These are phyloP conservation scores for Scedosporium boydii DNA, from an alignment of 2,329 filamentous ascomycete species.

Conservation along the genomic window DNA sequence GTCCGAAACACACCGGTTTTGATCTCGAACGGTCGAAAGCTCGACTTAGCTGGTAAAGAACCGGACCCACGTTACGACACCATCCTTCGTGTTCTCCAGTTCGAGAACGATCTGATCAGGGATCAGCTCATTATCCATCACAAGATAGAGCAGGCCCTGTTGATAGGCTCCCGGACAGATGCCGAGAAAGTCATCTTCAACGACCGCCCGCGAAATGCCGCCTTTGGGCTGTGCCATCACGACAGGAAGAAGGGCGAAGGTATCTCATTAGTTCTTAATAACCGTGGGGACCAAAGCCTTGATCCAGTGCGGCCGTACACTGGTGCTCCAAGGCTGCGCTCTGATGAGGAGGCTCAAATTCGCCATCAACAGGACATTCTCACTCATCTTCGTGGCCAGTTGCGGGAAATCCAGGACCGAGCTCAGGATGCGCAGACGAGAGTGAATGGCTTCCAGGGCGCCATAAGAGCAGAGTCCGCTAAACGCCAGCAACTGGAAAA, in stretches of 20 bases:
- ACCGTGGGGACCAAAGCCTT: conserved; percentile 29
- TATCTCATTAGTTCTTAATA: conserved; percentile 38
- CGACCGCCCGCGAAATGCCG: conserved; percentile 56
- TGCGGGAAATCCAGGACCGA: conserved; percentile 40
- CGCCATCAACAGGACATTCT: conserved; percentile 37
- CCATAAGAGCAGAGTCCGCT: conserved; percentile 19
- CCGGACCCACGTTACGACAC: conserved; percentile 67
- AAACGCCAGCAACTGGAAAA: conserved; percentile 34
- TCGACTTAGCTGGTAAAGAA: conserved; percentile 59
- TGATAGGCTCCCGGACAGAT: conserved; percentile 59
- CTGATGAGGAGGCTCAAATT: conserved; percentile 62
- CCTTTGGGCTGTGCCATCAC: conserved; percentile 59
- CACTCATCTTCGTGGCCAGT: conserved; percentile 44
- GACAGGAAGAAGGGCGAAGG: conserved; percentile 51
- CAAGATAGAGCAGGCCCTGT: conserved; percentile 71
- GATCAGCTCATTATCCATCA: conserved; percentile 78
- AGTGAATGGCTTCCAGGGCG: conserved; percentile 13
- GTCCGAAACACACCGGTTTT: conserved; percentile 45
- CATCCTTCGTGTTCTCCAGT: conserved; percentile 68
- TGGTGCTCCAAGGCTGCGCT: conserved; percentile 63
- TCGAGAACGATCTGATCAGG: conserved; percentile 69
- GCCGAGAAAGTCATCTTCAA: conserved; percentile 62
- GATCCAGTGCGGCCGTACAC: conserved; percentile 35
- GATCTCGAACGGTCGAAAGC: conserved; percentile 47
- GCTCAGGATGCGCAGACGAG: conserved; percentile 36